Base-by-base conservation (phyloP, 1,284 basidiomycete species). In the Moniliophthora roreri region DNA sequence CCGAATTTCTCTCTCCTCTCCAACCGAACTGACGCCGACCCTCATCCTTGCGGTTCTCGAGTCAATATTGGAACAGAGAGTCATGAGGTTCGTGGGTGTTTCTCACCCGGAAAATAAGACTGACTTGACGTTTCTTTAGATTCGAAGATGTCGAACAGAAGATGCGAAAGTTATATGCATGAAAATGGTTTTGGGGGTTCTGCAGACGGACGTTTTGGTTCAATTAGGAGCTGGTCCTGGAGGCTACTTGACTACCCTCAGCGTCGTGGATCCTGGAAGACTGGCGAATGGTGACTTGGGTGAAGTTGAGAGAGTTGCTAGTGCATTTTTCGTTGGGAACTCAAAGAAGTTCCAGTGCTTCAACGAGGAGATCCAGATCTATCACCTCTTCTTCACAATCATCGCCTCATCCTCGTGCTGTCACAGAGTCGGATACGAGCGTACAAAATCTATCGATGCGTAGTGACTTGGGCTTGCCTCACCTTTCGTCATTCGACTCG, bases 41-140 rank as follows among this genome's bases (percentile, higher is more conserved):
- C 44, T 46, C 24, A 46, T 46, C 28, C 44, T 46, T 16, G 44
- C 44, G 10, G n/a, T 46, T 13, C 44, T 46, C 26, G 44, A 46
- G 28, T 46, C 44, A 7, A 46, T 46, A 15, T 28, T 46, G 13
- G 24, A 46, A 32, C 44, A 46, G n/a, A 4, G 44, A 32, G 10
- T 46, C 28, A 32, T 32, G 28, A 32, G 28, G 28, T 32, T 11
- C 6, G 28, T 32, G n/a, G n/a, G n/a, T n/a, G n/a, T n/a, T n/a
- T n/a, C n/a, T n/a, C n/a, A n/a, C n/a, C n/a, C n/a, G 7, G 11
- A 32, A 32, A 11, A 32, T 32, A 32, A 32, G 11, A 6, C 28
- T 11, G 28, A 32, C 28, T 32, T 11, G 26, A 26, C n/a, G 28
- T 28, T 11, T 46, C 26, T 16, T 16, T 24, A 15, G 44, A 32